Conservation (phyloP, 345 rosid species). For the Moringa oleifera region DNA sequence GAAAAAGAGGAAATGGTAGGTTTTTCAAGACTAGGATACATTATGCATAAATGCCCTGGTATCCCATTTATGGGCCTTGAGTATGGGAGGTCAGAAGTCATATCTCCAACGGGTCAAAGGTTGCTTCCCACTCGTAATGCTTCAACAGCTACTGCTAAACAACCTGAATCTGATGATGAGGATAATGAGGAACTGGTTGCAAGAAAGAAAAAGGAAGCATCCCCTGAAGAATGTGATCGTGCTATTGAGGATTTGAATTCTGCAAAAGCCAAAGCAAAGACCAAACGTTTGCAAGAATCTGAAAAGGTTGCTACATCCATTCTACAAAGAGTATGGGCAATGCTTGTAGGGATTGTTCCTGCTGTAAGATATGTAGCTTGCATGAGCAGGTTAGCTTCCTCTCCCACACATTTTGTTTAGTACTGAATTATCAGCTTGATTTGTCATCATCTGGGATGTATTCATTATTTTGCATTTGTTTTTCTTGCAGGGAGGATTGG, state of each 20-base stretch:
- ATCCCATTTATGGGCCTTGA: conserved; percentile 19
- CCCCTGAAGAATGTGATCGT: conserved; percentile 75
- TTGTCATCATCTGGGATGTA: conserved; percentile 2
- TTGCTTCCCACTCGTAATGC: conserved; percentile 33
- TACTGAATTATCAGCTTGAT: background rate
- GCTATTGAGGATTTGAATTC: conserved; percentile 67
- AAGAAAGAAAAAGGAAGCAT: conserved; percentile 54
- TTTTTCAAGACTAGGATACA: conserved; percentile 19
- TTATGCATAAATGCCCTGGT: conserved; percentile 22
- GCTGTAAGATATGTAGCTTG: conserved; percentile 67
- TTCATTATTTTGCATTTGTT: conserved; percentile 7
- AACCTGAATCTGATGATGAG: conserved; percentile 60
- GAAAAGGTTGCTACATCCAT: conserved; percentile 38
- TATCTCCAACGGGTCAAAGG: conserved; percentile 27
- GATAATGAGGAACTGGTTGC: conserved; percentile 32
- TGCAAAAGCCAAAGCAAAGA: conserved; percentile 61
- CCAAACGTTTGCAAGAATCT: conserved; percentile 51
- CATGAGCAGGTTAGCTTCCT: conserved; percentile 65
- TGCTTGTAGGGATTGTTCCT: conserved; percentile 53
- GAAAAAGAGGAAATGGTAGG: conserved; percentile 22
- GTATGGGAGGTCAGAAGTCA: conserved; percentile 23
- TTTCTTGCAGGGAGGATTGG: conserved; percentile 65
- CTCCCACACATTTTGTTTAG: conserved; percentile 8
- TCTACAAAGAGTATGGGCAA: conserved; percentile 37
- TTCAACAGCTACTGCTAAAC: conserved; percentile 56